Conservation (phyloP, 352 stramenopile species). For the Phytophthora agathidicida region DNA sequence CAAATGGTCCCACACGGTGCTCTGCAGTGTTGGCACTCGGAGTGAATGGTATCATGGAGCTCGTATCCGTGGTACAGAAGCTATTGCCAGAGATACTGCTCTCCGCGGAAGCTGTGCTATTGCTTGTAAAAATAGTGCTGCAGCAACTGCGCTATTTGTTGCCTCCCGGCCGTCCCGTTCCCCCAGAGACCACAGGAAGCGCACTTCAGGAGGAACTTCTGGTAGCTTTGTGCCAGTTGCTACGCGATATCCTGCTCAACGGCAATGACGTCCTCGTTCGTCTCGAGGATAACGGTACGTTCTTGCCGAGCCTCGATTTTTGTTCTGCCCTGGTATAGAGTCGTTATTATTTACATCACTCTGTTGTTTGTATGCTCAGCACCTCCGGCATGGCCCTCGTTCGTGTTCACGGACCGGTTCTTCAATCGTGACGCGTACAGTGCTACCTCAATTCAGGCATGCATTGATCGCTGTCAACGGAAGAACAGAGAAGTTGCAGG, state of each 20-base stretch:
- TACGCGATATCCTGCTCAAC: constrained; percentile 76
- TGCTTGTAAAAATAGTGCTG: constrained; percentile 81
- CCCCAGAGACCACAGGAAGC: constrained; percentile 40
- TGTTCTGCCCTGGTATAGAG: too few relatives aligned
- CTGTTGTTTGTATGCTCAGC: constrained; percentile 32
- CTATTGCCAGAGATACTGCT: constrained; percentile 76
- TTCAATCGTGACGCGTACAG: constrained; percentile 66
- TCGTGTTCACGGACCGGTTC: constrained; percentile 74
- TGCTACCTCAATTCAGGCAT: constrained; percentile 53
- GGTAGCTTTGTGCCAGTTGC: constrained; percentile 68
- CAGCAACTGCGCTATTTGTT: constrained; percentile 82
- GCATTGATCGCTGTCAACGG: constrained; percentile 51
- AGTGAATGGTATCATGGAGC: constrained; percentile 79
- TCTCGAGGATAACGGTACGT: constrained; percentile 81
- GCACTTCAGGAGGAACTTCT: constrained; percentile 75
- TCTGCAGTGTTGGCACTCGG: constrained; percentile 60
- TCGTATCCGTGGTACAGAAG: constrained; percentile 74
- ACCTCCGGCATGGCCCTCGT: constrained; percentile 72
- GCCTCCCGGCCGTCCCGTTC: constrained; percentile 54
- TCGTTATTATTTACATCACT: not conserved
- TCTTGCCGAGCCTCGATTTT: too few relatives aligned
- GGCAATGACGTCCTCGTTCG: constrained; percentile 77
- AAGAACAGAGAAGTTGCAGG: constrained; percentile 64
- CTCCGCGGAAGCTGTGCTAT: constrained; percentile 49
- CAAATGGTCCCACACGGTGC: constrained; percentile 34